Evolutionary conservation across 768 basidiomycete genomes (phyloP), one percentile per base, ranked within the genome.

Genomic region (Collybia sordida): DNA sequence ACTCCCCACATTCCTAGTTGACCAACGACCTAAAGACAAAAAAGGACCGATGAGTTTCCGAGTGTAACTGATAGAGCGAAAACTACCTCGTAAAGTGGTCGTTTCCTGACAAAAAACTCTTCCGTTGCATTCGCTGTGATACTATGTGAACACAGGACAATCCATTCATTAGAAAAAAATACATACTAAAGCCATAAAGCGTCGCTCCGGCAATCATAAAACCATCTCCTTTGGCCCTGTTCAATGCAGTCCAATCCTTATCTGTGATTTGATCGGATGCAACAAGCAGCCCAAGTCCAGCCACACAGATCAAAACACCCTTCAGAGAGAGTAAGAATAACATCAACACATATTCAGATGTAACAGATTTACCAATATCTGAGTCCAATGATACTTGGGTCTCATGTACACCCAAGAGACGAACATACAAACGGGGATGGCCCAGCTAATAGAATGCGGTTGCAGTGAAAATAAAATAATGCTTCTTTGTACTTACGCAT

Each of bases 181-280:
- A 80, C 85, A 52, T 60, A 92, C 90, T 89, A 65, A 93, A 84
- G 39, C 92, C 92, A 55, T 93, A 93, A 18, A 93, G 74, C 0
- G 89, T 88, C 3, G 92, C 89, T 22, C 90, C 92, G 41, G 85
- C 77, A 50, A 94, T 80, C 88, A 93, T 93, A 63, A 92, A 91
- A 22, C 77, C 85, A 64, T 93, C 90, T 9, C 92, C 92, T 63
- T 88, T 89, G 28, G 81, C 86, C 64, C 80, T 79, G 60, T 68
- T 72, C 3, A 81, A 56, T 11, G 92, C 83, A 11, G 76, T 65
- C 71, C 79, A 92, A 63, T 86, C 79, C 68, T 93, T 93, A 52
- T 83, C 71, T 21, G 90, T 93, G 43, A 92, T 60, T 57, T 85
- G 73, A 58, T 94, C 92, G 12, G 89, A 87, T 4, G 75, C 77